phyloP scores from a whole-genome alignment of 140 eudicot species.

The Flaveria floridana region DNA sequence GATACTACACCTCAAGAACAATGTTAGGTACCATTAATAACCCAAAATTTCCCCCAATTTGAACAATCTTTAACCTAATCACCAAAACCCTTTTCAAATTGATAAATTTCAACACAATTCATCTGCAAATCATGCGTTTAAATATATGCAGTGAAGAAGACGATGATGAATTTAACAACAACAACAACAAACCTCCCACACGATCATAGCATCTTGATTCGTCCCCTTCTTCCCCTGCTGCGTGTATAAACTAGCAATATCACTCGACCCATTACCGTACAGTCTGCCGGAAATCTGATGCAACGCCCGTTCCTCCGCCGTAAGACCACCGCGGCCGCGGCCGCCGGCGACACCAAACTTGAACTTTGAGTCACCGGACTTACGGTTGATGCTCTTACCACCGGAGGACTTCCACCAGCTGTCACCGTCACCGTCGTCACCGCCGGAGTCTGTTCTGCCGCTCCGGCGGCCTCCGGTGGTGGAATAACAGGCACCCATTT shows the following conservation, averaged over 20 bases:
- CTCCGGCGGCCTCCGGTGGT: slow-evolving; percentile 28
- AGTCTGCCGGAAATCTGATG: slow-evolving; percentile 64
- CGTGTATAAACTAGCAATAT: slow-evolving; percentile 58
- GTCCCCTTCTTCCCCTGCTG: slow-evolving; percentile 91
- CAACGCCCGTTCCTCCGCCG: slow-evolving; percentile 53
- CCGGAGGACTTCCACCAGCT: slow-evolving; percentile 40
- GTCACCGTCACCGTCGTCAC: slow-evolving; percentile 19
- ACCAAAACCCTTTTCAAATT: neutral
- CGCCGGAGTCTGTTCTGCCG: slow-evolving; percentile 13
- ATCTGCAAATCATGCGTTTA: too few species aligned
- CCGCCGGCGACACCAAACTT: slow-evolving; percentile 39
- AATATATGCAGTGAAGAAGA: neutral
- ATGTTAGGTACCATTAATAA: slow-evolving; percentile 14
- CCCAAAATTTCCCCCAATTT: slow-evolving; percentile 7
- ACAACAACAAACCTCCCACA: slow-evolving; percentile 70
- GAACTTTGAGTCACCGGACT: slow-evolving; percentile 34
- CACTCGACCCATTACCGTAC: slow-evolving; percentile 53
- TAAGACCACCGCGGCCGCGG: slow-evolving; percentile 39
- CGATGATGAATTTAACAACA: too few species aligned
- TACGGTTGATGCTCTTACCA: slow-evolving; percentile 23
- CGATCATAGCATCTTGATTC: slow-evolving; percentile 88
- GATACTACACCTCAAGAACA: neutral
- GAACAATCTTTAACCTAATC: slow-evolving; percentile 16
- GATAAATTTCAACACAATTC: neutral
- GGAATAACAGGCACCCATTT: slow-evolving; percentile 75